Evolutionary conservation across 1,139 yeast species (phyloP).

Genomic region (Protomyces inouyei): DNA sequence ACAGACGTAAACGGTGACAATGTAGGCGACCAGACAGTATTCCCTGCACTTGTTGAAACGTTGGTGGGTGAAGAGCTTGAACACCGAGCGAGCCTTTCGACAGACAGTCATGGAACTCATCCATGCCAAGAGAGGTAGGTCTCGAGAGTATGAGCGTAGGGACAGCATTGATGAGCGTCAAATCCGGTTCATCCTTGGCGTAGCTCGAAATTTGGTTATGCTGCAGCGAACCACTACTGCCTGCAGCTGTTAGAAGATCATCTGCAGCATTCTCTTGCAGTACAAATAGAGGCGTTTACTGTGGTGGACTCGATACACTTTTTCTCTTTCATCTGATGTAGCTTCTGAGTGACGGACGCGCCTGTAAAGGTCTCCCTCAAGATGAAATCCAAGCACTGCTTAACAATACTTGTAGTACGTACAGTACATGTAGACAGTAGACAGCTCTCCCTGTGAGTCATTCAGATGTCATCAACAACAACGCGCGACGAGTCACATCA

Average conservation of each 20-base stretch:
- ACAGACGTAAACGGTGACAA: slow-evolving; percentile 5
- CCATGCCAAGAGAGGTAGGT: not conserved
- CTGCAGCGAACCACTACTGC: slow-evolving; percentile 21
- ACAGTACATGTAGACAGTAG: no score
- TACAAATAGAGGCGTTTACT: no score
- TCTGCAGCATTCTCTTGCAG: no score
- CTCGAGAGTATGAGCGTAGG: not conserved
- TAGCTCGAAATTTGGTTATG: slow-evolving; percentile 21
- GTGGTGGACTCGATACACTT: no score
- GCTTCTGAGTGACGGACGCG: no score
- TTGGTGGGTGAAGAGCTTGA: slow-evolving; percentile 19
- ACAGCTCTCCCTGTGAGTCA: no score
- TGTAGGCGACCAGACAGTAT: slow-evolving; percentile 22
- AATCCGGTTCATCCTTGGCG: slow-evolving; percentile 22
- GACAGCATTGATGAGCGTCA: not conserved
- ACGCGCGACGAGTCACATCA: not conserved
- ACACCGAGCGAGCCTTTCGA: slow-evolving; percentile 1
- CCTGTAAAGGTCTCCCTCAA: no score
- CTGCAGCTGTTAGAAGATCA: not conserved
- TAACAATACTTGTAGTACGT: no score
- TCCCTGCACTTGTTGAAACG: slow-evolving; percentile 17
- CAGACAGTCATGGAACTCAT: slow-evolving; percentile 5
- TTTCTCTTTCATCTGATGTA: no score
- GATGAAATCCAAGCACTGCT: no score
- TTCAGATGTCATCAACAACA: no score